Conservation (phyloP, 164 flowering plant species). For the Stephania cephalantha region DNA sequence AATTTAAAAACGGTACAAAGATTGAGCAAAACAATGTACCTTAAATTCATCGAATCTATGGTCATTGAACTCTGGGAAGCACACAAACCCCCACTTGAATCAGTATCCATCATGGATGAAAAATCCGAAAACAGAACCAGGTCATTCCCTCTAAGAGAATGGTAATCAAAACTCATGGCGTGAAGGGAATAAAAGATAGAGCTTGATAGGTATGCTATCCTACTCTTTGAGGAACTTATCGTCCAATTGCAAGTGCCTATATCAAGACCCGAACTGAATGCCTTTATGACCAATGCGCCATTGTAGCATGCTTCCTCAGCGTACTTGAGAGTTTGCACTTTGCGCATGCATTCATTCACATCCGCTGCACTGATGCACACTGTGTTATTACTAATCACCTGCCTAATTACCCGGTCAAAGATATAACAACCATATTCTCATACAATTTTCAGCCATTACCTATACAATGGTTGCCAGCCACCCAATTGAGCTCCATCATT, state of each 20-base stretch:
- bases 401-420: neutral
- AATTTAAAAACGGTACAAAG: neutral
- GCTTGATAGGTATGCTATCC: slow-evolving; percentile 45
- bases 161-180: slow-evolving; percentile 65
- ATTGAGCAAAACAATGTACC: slow-evolving; percentile 15
- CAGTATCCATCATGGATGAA: slow-evolving; percentile 21
- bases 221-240: slow-evolving; percentile 45
- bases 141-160: slow-evolving; percentile 59
- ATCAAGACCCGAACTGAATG: slow-evolving; percentile 88
- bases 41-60: slow-evolving; percentile 6
- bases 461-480: slow-evolving; percentile 74
- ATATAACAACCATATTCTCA: neutral
- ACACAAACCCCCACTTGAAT: neutral
- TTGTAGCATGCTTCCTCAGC: slow-evolving; percentile 78
- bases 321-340: slow-evolving; percentile 60
- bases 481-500: slow-evolving; percentile 52
- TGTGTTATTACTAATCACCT: neutral
- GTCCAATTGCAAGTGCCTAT: slow-evolving; percentile 88
- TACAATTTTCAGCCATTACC: slow-evolving; percentile 32
- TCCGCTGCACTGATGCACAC: slow-evolving; percentile 71
- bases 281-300: slow-evolving; percentile 54
- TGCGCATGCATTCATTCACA: slow-evolving; percentile 57
- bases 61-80: slow-evolving; percentile 1
- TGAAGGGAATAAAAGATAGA: slow-evolving; percentile 52
- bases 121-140: slow-evolving; percentile 69